Evolutionary conservation across 1,139 yeast species (phyloP), one percentile per base, ranked within the genome.

Genomic region (Scheffersomyces quercinus): DNA sequence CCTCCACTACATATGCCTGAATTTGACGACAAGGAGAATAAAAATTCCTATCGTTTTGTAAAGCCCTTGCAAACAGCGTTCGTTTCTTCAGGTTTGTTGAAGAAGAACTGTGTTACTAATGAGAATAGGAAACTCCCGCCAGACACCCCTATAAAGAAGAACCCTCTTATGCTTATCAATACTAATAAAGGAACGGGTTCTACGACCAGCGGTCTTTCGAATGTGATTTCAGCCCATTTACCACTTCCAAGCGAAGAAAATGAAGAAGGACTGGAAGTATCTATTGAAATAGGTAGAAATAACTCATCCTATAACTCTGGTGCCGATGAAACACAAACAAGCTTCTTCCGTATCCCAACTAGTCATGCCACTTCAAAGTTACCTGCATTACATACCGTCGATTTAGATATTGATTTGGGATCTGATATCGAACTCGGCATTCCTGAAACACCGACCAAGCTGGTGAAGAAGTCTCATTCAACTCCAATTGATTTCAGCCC

Each of bases 61-160:
- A 86, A 85, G 58, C 96, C 97, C 4, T 72, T 88, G 38, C 96
- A 88, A 60, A 84, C 93, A 0, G 96, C 95, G 11, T 89, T 89
- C 62, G 77, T 81, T 63, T 81, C 93, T 4, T 71, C 87, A 0
- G 96, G 96, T 0, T 68, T 88, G 36, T 63, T 84, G 46, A 86
- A 91, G 48, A 88, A 88, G 65, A 82, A 80, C 49, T 31, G 35
- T 14, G 78, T 82, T 43, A 64, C 82, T 20, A 62, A 61, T 20
- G 58, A 69, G 46, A 39, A 65, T 47, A 57, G 66, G 35, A 69
- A 74, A 36, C 55, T 69, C 20, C 77, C 77, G 42, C 96, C 96
- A 0, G 96, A 88, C 52, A 88, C 96, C 0, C 96, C 96, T 0
- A 85, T 89, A 56, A 88, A 88, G 58, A 79, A 77, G 55, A 75